Base-by-base conservation (phyloP, 2,329 filamentous ascomycete genomes). In the Colletotrichum theobromicola region DNA sequence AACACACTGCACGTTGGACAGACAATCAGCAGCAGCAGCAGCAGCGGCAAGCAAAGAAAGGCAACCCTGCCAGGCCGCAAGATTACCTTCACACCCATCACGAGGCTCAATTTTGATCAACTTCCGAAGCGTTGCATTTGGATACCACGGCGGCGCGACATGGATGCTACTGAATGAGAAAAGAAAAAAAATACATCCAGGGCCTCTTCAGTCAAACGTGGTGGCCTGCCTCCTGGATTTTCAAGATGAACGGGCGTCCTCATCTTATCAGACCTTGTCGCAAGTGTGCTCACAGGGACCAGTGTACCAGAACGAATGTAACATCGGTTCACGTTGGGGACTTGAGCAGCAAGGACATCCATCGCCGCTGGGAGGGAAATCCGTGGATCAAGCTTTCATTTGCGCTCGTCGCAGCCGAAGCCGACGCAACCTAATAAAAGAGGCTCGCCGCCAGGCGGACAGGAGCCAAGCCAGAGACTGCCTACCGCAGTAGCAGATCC, bases 221-320 rank as follows among this genome's bases (percentile, higher is more conserved):
- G 58, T 71, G 30, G 53, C 60, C 32, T n/a, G 67, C 9, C 64
- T 69, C 70, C 67, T 60, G 60, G 24, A 53, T 46, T 70, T 60
- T 70, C 67, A 53, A 74, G 71, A 74, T 64, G 71, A 74, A 74
- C 67, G 67, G 71, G 60, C 67, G 34, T 37, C 50, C 72, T 71
- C 72, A 74, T 71, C 72, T 71, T 42, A 67, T 71, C 67, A 69
- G 18, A 62, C 72, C 58, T 66, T 61, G 67, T 61, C 35, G 58
- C 53, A 70, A 28, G 53, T 24, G 53, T 34, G 12, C 53, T 66
- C 72, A 30, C 61, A 62, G 53, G 67, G 28, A 71, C 67, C 57
- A 66, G 64, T 71, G 67, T 18, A 62, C 67, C 57, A 66, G 64
- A 70, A 57, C 24, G 46, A 65, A 73, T 75, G 72, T 34, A 73